Percentiles rank a stretch among this genome's conserved stretches.
Conservation (phyloP, 345 rosid genomes). For the Citrus inodora region DNA sequence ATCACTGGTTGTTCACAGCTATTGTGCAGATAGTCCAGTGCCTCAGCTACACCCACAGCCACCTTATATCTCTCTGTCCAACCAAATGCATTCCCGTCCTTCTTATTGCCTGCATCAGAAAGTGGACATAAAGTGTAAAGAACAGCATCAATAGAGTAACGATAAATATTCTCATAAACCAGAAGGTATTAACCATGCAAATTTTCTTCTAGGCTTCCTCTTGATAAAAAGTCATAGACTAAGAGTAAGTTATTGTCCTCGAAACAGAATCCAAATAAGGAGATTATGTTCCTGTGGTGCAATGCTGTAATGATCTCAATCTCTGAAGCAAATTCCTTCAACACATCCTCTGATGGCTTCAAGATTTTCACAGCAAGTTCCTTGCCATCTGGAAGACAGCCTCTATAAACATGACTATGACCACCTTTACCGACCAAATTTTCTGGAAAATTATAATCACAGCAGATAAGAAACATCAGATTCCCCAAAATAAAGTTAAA, state of each 20-base stretch:
- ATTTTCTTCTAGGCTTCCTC: conserved; percentile 96
- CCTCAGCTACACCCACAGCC: conserved; percentile 88
- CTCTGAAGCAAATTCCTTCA: conserved; percentile 78
- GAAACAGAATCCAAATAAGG: conserved; percentile 79
- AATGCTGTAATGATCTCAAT: conserved; percentile 72
- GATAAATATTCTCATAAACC: not conserved
- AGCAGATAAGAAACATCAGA: conserved; percentile 2
- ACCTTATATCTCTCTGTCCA: conserved; percentile 86
- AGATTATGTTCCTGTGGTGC: conserved; percentile 75
- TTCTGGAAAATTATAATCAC: conserved; percentile 45
- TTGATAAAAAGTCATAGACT: conserved; percentile 77
- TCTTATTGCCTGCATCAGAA: conserved; percentile 52
- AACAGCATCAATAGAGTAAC: conserved; percentile 14
- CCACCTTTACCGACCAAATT: conserved; percentile 95
- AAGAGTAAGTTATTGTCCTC: conserved; percentile 65
- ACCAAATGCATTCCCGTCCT: conserved; percentile 54
- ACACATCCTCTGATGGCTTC: conserved; percentile 63
- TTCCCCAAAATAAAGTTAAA: not conserved
- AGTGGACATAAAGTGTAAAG: not conserved
- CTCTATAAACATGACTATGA: conserved; percentile 82
- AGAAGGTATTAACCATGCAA: conserved; percentile 58
- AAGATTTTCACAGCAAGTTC: conserved; percentile 86
- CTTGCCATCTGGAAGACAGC: conserved; percentile 78
- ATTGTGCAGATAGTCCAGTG: conserved; percentile 79
- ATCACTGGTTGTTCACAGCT: conserved; percentile 63